phyloP scores from a whole-genome alignment of 2,329 filamentous ascomycete genomes.

The Kalmusia sp. region DNA sequence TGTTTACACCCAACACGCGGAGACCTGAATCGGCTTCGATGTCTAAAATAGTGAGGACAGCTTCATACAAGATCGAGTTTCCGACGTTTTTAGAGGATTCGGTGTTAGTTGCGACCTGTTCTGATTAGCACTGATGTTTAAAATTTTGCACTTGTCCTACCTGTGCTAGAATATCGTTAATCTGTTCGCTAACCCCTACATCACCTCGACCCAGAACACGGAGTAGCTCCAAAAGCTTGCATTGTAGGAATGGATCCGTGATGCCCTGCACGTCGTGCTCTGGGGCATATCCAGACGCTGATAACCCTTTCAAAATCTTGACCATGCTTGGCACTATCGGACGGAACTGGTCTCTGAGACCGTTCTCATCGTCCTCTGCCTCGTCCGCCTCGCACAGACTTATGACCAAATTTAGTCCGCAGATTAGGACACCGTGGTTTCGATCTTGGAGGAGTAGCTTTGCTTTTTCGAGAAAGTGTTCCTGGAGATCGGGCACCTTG shows the following conservation, averaged over 20 bases:
- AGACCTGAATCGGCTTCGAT: slow-evolving; percentile 97
- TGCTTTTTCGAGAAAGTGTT: slow-evolving; percentile 96
- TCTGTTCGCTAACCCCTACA: slow-evolving; percentile 87
- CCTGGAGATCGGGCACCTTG: slow-evolving; percentile 95
- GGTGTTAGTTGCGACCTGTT: slow-evolving; percentile 88
- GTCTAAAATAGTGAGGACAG: slow-evolving; percentile 94
- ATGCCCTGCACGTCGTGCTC: slow-evolving; percentile 99
- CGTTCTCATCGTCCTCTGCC: slow-evolving; percentile 86
- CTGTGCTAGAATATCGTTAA: slow-evolving; percentile 97
- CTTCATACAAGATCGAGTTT: slow-evolving; percentile 97
- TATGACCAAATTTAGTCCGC: slow-evolving; percentile 87
- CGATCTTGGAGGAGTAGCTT: slow-evolving; percentile 86
- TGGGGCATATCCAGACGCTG: slow-evolving; percentile 93
- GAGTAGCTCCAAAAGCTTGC: slow-evolving; percentile 89
- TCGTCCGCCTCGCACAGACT: slow-evolving; percentile 96
- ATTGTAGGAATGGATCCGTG: slow-evolving; percentile 95
- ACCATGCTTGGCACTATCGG: slow-evolving; percentile 85
- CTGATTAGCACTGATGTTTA: slow-evolving; percentile 17
- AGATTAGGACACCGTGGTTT: slow-evolving; percentile 94
- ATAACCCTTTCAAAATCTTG: slow-evolving; percentile 88
- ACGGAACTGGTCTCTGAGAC: slow-evolving; percentile 88
- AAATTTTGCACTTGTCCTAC: slow-evolving; percentile 26
- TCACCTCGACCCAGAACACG: slow-evolving; percentile 88
- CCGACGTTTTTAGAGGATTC: slow-evolving; percentile 98
- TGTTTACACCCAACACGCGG: slow-evolving; percentile 94